Conservation (phyloP, 2,329 filamentous ascomycete genomes). For the Cryphonectria carpinicola region DNA sequence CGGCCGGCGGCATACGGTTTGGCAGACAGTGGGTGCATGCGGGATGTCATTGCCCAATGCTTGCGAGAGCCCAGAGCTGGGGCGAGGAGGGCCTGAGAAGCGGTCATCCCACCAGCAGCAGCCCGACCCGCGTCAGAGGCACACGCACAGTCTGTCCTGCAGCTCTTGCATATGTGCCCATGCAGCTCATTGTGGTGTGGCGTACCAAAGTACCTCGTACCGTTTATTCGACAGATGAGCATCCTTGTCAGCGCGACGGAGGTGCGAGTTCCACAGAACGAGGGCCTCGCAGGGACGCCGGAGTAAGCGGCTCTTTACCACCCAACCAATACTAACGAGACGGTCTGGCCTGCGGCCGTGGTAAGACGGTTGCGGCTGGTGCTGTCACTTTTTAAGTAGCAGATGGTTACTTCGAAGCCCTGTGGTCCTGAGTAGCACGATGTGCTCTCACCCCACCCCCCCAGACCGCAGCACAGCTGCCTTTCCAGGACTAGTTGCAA, state of each 20-base stretch:
- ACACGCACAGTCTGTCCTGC: conserved; percentile 21
- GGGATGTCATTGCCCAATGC: background rate
- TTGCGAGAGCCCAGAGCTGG: background rate
- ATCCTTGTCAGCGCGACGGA: background rate
- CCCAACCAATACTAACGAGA: conserved; percentile 5
- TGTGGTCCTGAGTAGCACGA: conserved; percentile 14
- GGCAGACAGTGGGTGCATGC: background rate
- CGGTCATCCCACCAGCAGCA: background rate
- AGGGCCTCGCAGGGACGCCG: background rate
- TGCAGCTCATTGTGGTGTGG: conserved; percentile 15
- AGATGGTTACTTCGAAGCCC: conserved; percentile 23
- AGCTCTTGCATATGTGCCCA: conserved; percentile 22
- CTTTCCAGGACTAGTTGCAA: conserved; percentile 14
- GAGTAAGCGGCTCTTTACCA: conserved; percentile 9
- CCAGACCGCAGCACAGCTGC: conserved; percentile 10
- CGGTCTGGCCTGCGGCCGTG: conserved; percentile 11
- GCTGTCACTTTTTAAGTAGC: conserved; percentile 18
- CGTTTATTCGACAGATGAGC: background rate
- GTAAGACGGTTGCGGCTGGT: conserved; percentile 19
- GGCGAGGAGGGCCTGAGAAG: background rate
- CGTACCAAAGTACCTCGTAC: conserved; percentile 1
- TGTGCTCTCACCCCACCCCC: conserved; percentile 7
- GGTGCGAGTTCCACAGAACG: background rate
- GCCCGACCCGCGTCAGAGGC: conserved; percentile 19
- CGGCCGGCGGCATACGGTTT: background rate